phyloP scores from a whole-genome alignment of 2,329 filamentous ascomycete species.

The Penicillium sp. region DNA sequence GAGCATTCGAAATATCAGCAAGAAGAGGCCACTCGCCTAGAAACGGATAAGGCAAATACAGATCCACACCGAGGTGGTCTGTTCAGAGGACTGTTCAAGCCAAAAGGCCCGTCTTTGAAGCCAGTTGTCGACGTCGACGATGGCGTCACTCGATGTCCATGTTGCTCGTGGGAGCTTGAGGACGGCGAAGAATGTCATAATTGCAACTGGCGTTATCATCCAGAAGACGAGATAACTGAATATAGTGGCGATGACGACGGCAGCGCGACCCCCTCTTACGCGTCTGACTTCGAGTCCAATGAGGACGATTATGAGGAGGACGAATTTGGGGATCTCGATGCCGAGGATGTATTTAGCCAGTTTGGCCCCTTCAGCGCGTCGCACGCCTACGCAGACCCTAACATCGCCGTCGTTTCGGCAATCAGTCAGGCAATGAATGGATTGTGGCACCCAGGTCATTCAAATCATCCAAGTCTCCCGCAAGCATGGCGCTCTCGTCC shows the following conservation, averaged over 20 bases:
- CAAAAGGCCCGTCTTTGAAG: constrained; percentile 27
- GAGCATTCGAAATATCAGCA: constrained; percentile 58
- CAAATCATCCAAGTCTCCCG: neutral
- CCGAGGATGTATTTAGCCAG: constrained; percentile 12
- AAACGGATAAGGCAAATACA: constrained; percentile 57
- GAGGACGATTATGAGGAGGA: constrained; percentile 26
- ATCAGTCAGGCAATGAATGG: neutral
- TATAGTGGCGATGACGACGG: constrained; percentile 47
- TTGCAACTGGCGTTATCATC: constrained; percentile 52
- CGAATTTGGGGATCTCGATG: constrained; percentile 31
- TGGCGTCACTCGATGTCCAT: constrained; percentile 60
- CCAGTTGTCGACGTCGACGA: constrained; percentile 58
- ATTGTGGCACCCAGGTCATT: neutral
- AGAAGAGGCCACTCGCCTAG: constrained; percentile 60
- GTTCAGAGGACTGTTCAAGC: constrained; percentile 61
- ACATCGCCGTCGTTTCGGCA: neutral
- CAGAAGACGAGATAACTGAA: constrained; percentile 42
- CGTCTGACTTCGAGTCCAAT: constrained; percentile 17
- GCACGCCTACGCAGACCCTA: neutral
- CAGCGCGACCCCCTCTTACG: constrained; percentile 34
- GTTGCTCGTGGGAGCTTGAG: constrained; percentile 63
- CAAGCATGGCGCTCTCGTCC: neutral
- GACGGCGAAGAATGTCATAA: constrained; percentile 54
- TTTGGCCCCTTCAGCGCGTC: neutral
- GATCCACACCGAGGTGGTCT: constrained; percentile 54